Conservation (phyloP, 176 grass and related monocot species). For the Ampelocalamus luodianensis region DNA sequence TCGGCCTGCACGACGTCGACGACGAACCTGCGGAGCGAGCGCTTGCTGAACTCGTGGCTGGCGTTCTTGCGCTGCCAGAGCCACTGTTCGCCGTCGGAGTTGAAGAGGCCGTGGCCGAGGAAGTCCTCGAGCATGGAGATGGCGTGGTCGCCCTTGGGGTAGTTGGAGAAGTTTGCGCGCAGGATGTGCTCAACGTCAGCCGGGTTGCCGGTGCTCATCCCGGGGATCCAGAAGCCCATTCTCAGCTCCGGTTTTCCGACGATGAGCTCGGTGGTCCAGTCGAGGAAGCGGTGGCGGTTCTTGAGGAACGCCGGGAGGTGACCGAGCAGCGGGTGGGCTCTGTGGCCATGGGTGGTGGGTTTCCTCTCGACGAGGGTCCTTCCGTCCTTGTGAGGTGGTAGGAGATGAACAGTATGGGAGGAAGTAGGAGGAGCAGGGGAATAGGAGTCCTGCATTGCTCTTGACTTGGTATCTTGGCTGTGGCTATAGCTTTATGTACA, state of each 20-base stretch:
- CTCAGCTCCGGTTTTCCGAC: conserved; percentile 29
- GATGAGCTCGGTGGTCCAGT: conserved; percentile 44
- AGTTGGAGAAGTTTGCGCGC: conserved; percentile 35
- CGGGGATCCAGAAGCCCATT: conserved; percentile 26
- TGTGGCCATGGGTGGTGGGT: conserved; percentile 23
- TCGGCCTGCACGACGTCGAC: conserved; percentile 40
- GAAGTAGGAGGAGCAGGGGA: background rate
- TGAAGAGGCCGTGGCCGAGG: conserved; percentile 44
- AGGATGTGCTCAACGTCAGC: conserved; percentile 40
- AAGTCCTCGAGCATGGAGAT: conserved; percentile 36
- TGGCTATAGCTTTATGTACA: no score
- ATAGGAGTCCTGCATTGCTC: no score
- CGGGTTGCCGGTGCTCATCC: conserved; percentile 40
- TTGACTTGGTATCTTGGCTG: no score
- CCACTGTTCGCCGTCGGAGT: conserved; percentile 43
- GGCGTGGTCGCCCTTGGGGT: conserved; percentile 28
- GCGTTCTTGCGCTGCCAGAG: conserved; percentile 47
- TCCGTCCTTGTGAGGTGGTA: background rate
- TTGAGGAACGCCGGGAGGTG: conserved; percentile 43
- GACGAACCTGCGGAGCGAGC: conserved; percentile 30
- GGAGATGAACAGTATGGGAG: background rate
- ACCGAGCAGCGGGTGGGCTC: conserved; percentile 38
- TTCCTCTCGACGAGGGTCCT: background rate
- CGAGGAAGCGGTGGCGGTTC: conserved; percentile 41
- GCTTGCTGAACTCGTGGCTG: conserved; percentile 41